A percentile compares a stretch with the other conserved stretches of the same genome.
These are phyloP conservation scores for Stentor coeruleus DNA, from an alignment of 73 alveolate species.

Conservation along the genomic window DNA sequence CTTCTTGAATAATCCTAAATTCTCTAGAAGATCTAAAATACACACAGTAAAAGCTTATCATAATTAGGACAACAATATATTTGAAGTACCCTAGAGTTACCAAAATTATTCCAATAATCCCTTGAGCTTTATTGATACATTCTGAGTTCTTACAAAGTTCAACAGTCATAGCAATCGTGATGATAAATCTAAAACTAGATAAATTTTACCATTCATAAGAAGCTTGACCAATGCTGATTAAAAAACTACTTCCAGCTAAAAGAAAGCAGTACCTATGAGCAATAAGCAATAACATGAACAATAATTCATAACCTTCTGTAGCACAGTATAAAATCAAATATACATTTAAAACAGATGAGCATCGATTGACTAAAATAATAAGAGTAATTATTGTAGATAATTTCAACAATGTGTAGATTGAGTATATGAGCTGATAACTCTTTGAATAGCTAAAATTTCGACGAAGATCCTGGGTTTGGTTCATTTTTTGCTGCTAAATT, in stretches of 20 bases:
- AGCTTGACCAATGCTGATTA: background rate
- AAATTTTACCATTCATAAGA: conserved; percentile 1
- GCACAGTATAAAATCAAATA: background rate
- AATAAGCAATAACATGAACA: background rate
- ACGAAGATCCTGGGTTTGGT: too few relatives aligned
- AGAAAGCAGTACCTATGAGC: background rate
- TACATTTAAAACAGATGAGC: background rate
- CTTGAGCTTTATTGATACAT: background rate
- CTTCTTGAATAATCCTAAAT: background rate
- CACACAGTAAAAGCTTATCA: background rate
- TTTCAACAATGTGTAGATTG: background rate
- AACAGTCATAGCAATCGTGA: background rate
- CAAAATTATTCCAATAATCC: background rate
- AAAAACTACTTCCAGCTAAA: background rate
- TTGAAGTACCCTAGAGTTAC: conserved; percentile 2
- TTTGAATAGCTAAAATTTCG: background rate
- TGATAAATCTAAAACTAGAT: conserved; percentile 5
- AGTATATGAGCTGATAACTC: background rate
- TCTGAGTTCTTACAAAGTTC: background rate
- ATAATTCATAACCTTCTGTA: conserved; percentile 7
- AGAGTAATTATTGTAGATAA: too few relatives aligned
- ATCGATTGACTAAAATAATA: background rate
- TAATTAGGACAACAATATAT: background rate
- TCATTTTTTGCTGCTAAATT: too few relatives aligned
- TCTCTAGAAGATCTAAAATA: background rate